phyloP scores from a whole-genome alignment of 352 stramenopile species.

The Phytophthora megakarya region DNA sequence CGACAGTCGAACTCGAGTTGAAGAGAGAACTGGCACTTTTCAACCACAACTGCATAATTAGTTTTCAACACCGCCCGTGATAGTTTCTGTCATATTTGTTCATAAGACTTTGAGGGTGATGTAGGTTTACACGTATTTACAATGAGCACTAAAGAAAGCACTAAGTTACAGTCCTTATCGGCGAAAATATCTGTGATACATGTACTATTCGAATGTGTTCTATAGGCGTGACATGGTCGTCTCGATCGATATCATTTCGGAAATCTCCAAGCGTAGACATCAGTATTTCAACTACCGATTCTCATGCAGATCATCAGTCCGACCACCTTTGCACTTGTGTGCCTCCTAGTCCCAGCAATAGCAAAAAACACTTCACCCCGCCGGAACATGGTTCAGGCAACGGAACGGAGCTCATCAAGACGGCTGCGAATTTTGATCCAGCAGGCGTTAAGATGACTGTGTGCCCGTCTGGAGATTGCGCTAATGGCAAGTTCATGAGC shows the following conservation, averaged over 20 bases:
- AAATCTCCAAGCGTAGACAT: too few species aligned
- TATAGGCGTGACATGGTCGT: too few species aligned
- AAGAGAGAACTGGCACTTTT: background rate
- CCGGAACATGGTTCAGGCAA: background rate
- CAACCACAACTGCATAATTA: background rate
- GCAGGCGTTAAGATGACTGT: slow-evolving; percentile 43
- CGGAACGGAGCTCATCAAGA: slow-evolving; percentile 31
- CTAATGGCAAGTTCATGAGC: slow-evolving; percentile 93
- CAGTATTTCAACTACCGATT: too few species aligned
- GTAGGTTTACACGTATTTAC: too few species aligned
- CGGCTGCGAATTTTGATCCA: slow-evolving; percentile 39
- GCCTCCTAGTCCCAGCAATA: slow-evolving; percentile 7
- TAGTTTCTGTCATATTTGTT: too few species aligned
- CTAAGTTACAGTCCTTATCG: too few species aligned
- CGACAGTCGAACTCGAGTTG: slow-evolving; percentile 2
- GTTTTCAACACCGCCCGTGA: too few species aligned
- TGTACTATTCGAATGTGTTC: too few species aligned
- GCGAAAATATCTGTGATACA: too few species aligned
- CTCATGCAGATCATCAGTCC: slow-evolving; percentile 33
- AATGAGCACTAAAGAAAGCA: too few species aligned
- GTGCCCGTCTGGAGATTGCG: slow-evolving; percentile 59
- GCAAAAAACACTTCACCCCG: slow-evolving; percentile 18
- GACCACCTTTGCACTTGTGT: slow-evolving; percentile 14
- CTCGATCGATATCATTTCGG: too few species aligned
- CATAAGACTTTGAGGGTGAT: too few species aligned